phyloP scores from a whole-genome alignment of 2,329 filamentous ascomycete genomes.

The Fusarium heterosporum region DNA sequence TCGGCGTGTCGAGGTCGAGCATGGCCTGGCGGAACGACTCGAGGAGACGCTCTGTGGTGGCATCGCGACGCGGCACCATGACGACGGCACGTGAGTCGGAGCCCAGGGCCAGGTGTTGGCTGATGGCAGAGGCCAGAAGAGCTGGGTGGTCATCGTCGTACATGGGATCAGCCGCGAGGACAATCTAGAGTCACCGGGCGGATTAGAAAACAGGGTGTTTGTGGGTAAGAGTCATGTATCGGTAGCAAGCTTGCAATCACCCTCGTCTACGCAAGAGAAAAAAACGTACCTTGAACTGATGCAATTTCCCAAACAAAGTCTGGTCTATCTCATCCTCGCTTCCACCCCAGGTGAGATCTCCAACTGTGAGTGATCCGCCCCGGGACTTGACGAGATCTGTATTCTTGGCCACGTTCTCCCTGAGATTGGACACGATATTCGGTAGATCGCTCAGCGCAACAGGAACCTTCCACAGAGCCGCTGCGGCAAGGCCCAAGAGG shows the following conservation, averaged over 20 bases:
- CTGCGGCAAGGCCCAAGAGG: constrained; percentile 87
- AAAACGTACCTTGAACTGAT: constrained; percentile 63
- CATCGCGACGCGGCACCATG: constrained; percentile 83
- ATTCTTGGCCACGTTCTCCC: constrained; percentile 78
- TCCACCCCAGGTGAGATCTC: constrained; percentile 80
- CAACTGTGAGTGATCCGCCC: constrained; percentile 70
- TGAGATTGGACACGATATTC: constrained; percentile 83
- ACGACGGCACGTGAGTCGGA: constrained; percentile 74
- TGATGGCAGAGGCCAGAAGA: constrained; percentile 78
- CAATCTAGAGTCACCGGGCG: constrained; percentile 61
- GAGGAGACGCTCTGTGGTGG: constrained; percentile 72
- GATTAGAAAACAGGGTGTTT: constrained; percentile 26
- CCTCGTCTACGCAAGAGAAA: constrained; percentile 3
- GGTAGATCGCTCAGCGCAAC: constrained; percentile 86
- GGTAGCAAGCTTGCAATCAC: constrained; percentile 12
- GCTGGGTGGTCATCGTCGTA: constrained; percentile 87
- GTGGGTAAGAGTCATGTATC: constrained; percentile 23
- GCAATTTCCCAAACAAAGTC: constrained; percentile 56
- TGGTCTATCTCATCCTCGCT: constrained; percentile 58
- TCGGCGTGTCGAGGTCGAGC: constrained; percentile 58
- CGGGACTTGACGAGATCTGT: constrained; percentile 62
- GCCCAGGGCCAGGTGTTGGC: constrained; percentile 70
- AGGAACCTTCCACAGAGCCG: constrained; percentile 72
- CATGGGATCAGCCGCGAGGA: constrained; percentile 87
- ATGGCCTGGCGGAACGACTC: constrained; percentile 72